These are phyloP conservation scores for Rhexocercosporidium sp. DNA, from an alignment of 2,329 filamentous ascomycete species.

Conservation along the genomic window DNA sequence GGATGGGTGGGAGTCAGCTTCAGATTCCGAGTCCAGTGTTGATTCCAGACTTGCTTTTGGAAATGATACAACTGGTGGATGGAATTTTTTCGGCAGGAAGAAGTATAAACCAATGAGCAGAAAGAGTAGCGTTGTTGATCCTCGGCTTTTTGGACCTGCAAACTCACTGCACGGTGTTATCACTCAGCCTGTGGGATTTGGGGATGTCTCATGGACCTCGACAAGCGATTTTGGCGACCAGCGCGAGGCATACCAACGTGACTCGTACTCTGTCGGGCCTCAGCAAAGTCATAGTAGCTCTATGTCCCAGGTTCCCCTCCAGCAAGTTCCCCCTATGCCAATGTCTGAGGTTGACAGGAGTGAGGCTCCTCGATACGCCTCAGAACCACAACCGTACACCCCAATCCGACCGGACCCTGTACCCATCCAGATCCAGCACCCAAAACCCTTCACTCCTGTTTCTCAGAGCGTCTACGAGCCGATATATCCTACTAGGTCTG, in stretches of 20 bases:
- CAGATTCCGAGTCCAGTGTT: constrained; percentile 58
- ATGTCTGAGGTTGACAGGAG: constrained; percentile 10
- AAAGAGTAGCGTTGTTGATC: constrained; percentile 60
- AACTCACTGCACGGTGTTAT: constrained; percentile 65
- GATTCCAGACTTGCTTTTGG: constrained; percentile 68
- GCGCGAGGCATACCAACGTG: constrained; percentile 10
- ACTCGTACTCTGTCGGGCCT: constrained; percentile 17
- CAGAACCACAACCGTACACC: constrained; percentile 47
- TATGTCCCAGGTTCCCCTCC: constrained; percentile 48
- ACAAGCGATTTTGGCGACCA: constrained; percentile 40
- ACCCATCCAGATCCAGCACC: constrained; percentile 79
- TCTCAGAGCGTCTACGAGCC: constrained; percentile 70
- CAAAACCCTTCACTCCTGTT: constrained; percentile 78
- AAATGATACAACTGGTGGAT: constrained; percentile 38
- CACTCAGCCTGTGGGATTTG: constrained; percentile 61
- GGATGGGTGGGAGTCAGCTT: constrained; percentile 64
- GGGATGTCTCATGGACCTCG: constrained; percentile 45
- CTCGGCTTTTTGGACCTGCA: constrained; percentile 61
- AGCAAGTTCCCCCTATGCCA: constrained; percentile 13
- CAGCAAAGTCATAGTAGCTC: constrained; percentile 10
- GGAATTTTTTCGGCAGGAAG: constrained; percentile 41
- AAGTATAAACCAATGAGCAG: constrained; percentile 41
- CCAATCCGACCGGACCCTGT: constrained; percentile 61
- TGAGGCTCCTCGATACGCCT: constrained; percentile 35
- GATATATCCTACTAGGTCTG: constrained; percentile 42